These are phyloP conservation scores for Grosmannia penicillata DNA, from an alignment of 2,329 filamentous ascomycete genomes.

Conservation along the genomic window DNA sequence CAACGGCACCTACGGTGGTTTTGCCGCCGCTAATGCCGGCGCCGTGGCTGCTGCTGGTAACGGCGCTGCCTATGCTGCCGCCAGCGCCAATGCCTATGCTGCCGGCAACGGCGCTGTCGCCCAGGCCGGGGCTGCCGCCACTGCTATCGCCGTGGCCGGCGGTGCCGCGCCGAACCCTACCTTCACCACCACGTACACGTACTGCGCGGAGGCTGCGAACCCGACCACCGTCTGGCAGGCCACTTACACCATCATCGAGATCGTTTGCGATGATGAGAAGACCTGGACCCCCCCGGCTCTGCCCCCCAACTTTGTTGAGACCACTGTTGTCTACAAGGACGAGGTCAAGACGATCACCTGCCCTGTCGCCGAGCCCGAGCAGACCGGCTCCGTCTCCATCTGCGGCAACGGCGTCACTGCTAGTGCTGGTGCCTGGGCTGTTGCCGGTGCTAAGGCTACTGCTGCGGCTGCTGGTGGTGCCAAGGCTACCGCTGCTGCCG, in stretches of 20 bases:
- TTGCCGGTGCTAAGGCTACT: not conserved
- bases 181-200: conserved; percentile 24
- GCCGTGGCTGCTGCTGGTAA: too few relatives aligned
- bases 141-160: too few relatives aligned
- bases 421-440: conserved; percentile 1
- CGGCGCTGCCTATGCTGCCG: too few relatives aligned
- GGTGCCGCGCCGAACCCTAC: conserved; percentile 13
- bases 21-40: not conserved
- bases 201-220: conserved; percentile 21
- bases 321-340: conserved; percentile 8
- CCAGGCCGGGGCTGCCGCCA: too few relatives aligned
- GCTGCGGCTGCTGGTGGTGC: not conserved
- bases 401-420: conserved; percentile 10
- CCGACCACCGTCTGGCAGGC: conserved; percentile 22
- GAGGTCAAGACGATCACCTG: conserved; percentile 8
- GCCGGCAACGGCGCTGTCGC: too few relatives aligned
- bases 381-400: conserved; percentile 5
- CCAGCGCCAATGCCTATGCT: too few relatives aligned
- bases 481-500: not conserved
- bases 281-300: conserved; percentile 24
- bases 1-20: conserved; percentile 8
- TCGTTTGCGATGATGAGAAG: conserved; percentile 22
- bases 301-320: conserved; percentile 12
- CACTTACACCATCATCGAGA: conserved; percentile 25
- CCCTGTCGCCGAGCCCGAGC: conserved; percentile 3